Base-by-base conservation (phyloP, 441 rosid species). In the Gossypium davidsonii region DNA sequence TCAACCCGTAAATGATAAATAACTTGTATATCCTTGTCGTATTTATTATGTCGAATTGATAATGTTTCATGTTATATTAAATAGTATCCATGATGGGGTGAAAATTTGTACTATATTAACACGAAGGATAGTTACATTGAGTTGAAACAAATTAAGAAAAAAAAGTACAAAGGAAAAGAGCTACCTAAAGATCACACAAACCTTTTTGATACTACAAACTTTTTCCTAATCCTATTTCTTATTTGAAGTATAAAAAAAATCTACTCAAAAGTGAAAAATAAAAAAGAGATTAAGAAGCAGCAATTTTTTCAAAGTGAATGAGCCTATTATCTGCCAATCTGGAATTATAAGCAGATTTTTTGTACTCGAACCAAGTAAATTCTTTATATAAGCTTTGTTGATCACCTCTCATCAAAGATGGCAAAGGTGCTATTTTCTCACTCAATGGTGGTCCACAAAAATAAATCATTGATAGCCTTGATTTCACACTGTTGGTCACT, bases 281-380 rank as follows among this genome's bases (percentile, higher is more conserved):
- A 26, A 26, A 6, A 15, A 21, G 6, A 11, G 34, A 65, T 74
- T 70, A 85, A 12, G 81, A 81, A 70, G 86, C 80, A 18, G 79
- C 84, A 25, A 83, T 81, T 82, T 76, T 85, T 81, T 88, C 88
- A 74, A 90, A 90, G 65, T 65, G 77, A 55, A 81, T 77, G 57
- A 86, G 87, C 77, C 90, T 79, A 70, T 86, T 77, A 53, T 88
- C 92, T 12, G 89, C 84, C 74, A 88, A 77, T 70, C 80, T 88
- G 25, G 90, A 79, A 52, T 71, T 82, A 77, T 77, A 84, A 25
- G 89, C 90, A 31, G 92, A 83, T 62, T 53, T 78, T 76, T 88
- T 88, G 83, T 85, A 88, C 72, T 86, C 90, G 73, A 83, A 86
- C 92, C 92, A 88, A 3, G 92, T 88, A 73, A 88, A 88, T 62